A percentile compares a stretch with the other conserved stretches of the same genome.
Evolutionary conservation across 1,284 basidiomycete genomes (phyloP).

Genomic region (Naganishia albida): DNA sequence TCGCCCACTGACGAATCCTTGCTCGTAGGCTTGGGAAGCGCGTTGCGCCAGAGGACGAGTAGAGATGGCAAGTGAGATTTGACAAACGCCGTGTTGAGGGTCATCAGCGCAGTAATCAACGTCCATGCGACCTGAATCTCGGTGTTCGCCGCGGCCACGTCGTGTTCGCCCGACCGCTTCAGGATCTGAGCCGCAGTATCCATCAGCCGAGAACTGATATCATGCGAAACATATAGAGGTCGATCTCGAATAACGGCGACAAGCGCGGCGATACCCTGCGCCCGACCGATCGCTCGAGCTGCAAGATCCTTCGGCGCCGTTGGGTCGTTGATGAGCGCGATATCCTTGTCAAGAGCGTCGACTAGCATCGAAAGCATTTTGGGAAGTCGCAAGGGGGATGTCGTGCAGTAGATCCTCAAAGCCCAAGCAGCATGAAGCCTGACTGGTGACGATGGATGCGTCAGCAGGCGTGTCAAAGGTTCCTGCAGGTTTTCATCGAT

Average conservation of each 20-base stretch:
- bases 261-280: slow-evolving; percentile 83
- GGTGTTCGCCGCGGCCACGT: slow-evolving; percentile 74
- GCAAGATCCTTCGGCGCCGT: slow-evolving; percentile 72
- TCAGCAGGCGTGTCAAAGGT: slow-evolving; percentile 77
- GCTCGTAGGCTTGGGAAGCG: slow-evolving; percentile 87
- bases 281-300: slow-evolving; percentile 76
- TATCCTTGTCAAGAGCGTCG: slow-evolving; percentile 67
- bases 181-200: slow-evolving; percentile 87
- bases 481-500: slow-evolving; percentile 88
- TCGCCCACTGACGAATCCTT: slow-evolving; percentile 73
- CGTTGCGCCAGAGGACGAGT: slow-evolving; percentile 93
- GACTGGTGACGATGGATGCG: slow-evolving; percentile 83
- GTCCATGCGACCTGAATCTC: slow-evolving; percentile 97
- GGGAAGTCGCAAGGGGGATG: slow-evolving; percentile 80
- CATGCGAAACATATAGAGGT: slow-evolving; percentile 92
- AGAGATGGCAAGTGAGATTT: slow-evolving; percentile 88
- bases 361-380: slow-evolving; percentile 72
- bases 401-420: slow-evolving; percentile 83
- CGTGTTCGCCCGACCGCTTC: slow-evolving; percentile 87
- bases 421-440: slow-evolving; percentile 85
- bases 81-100: slow-evolving; percentile 90
- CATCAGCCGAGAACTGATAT: slow-evolving; percentile 85
- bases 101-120: slow-evolving; percentile 84
- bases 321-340: slow-evolving; percentile 60
- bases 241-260: slow-evolving; percentile 81